These are phyloP conservation scores for Aspergillus eucalypticola DNA, from an alignment of 2,329 filamentous ascomycete genomes.

Conservation along the genomic window DNA sequence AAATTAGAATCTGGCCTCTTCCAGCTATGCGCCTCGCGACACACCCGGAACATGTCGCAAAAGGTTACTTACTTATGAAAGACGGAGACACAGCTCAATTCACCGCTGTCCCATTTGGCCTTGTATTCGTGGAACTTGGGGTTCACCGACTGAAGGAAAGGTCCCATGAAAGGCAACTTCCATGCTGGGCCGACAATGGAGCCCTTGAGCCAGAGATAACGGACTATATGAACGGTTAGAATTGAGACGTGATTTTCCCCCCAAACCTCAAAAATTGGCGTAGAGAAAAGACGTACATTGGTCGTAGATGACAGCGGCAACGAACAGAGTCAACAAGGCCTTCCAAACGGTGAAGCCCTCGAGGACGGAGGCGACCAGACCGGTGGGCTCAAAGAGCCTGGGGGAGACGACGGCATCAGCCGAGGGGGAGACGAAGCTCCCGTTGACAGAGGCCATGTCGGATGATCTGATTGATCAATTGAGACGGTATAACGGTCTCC, in stretches of 20 bases:
- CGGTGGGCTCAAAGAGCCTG: conserved; percentile 49
- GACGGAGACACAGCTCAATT: conserved; percentile 93
- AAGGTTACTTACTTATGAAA: conserved; percentile 85
- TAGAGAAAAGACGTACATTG: conserved; percentile 66
- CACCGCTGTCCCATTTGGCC: conserved; percentile 87
- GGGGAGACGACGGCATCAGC: conserved; percentile 63
- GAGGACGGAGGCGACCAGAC: conserved; percentile 57
- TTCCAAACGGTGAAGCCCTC: conserved; percentile 65
- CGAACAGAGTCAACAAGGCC: conserved; percentile 68
- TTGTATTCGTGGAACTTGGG: conserved; percentile 91
- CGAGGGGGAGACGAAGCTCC: conserved; percentile 69
- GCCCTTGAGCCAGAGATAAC: conserved; percentile 73
- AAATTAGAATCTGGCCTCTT: not conserved
- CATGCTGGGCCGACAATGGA: conserved; percentile 71
- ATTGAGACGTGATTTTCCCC: not conserved
- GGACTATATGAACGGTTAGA: conserved; percentile 54
- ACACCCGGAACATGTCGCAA: not conserved
- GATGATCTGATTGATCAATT: conserved; percentile 15
- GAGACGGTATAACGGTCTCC: conserved; percentile 20
- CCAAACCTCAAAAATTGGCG: not conserved
- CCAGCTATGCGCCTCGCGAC: not conserved
- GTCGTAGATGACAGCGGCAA: conserved; percentile 77
- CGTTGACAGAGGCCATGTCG: conserved; percentile 56
- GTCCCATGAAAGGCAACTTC: conserved; percentile 89
- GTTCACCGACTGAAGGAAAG: conserved; percentile 87